A percentile compares a stretch with the other conserved stretches of the same genome.
phyloP scores from a whole-genome alignment of 139 green algal species.

The Micromonas commoda region DNA sequence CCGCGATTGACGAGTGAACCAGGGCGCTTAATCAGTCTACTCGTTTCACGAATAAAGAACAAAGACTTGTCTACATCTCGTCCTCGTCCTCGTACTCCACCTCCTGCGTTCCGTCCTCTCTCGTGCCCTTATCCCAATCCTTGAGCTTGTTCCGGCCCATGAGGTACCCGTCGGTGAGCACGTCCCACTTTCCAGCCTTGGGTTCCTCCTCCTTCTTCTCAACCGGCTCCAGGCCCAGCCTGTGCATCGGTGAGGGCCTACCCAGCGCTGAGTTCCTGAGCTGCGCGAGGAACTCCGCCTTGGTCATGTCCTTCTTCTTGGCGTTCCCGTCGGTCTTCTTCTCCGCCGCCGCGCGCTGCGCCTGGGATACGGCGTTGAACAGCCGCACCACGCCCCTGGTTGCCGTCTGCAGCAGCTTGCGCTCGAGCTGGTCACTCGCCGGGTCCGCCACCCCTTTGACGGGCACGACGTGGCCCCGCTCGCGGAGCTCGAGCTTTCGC shows the following conservation, averaged over 20 bases:
- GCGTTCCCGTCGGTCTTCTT: not conserved
- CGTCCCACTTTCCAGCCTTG: slow-evolving; percentile 51
- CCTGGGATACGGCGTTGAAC: slow-evolving; percentile 80
- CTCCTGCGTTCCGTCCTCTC: too few species aligned
- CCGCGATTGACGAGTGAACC: too few species aligned
- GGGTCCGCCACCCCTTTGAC: slow-evolving; percentile 46
- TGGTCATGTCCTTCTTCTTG: slow-evolving; percentile 15
- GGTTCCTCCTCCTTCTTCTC: not conserved
- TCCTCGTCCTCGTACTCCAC: not conserved
- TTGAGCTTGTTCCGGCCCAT: slow-evolving; percentile 64
- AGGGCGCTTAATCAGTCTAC: too few species aligned
- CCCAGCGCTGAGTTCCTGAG: not conserved
- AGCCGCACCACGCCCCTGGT: slow-evolving; percentile 77
- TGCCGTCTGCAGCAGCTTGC: slow-evolving; percentile 55
- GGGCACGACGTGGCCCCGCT: slow-evolving; percentile 52
- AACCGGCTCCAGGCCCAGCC: slow-evolving; percentile 23
- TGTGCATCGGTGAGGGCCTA: not conserved
- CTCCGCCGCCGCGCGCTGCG: slow-evolving; percentile 43
- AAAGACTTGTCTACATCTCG: not conserved
- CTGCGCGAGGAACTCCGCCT: slow-evolving; percentile 1
- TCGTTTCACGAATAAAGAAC: too few species aligned
- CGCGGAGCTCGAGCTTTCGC: slow-evolving; percentile 49
- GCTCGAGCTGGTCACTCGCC: slow-evolving; percentile 55
- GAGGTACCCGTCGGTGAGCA: slow-evolving; percentile 60
- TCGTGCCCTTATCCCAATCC: slow-evolving; percentile 63